phyloP scores from a whole-genome alignment of 306 rosid species.

The Cucurbita pepo region DNA sequence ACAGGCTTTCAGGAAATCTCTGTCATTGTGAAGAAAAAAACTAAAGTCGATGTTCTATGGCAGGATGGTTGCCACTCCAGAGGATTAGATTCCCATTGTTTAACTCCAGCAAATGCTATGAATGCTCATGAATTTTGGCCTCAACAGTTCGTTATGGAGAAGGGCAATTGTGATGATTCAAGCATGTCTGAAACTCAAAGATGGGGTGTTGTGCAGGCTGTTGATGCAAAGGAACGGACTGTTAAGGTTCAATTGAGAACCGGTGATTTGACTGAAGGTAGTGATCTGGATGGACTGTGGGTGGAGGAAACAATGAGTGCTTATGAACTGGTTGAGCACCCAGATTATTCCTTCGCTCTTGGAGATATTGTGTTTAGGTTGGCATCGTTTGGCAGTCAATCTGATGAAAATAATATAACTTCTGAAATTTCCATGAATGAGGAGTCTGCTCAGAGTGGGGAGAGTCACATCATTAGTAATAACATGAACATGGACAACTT shows the following conservation, averaged over 20 bases:
- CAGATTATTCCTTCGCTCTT: constrained; percentile 54
- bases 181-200: constrained; percentile 29
- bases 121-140: constrained; percentile 89
- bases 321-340: constrained; percentile 80
- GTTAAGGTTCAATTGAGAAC: constrained; percentile 65
- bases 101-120: constrained; percentile 51
- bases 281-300: constrained; percentile 21
- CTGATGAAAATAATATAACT: constrained; percentile 17
- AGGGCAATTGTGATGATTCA: constrained; percentile 55
- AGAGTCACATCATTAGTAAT: constrained; percentile 14
- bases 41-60: constrained; percentile 70
- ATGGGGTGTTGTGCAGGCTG: constrained; percentile 79
- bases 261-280: constrained; percentile 15
- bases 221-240: constrained; percentile 77
- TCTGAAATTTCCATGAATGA: constrained; percentile 15
- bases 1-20: constrained; percentile 35
- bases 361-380: constrained; percentile 77
- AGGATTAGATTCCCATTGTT: constrained; percentile 46
- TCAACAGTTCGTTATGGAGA: constrained; percentile 71
- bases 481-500: constrained; percentile 22
- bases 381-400: constrained; percentile 33
- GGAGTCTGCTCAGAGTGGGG: constrained; percentile 18
- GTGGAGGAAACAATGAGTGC: constrained; percentile 78
- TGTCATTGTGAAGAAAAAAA: constrained; percentile 60
- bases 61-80: constrained; percentile 57